phyloP scores from a whole-genome alignment of 768 basidiomycete genomes.

The Suillus variegatus region DNA sequence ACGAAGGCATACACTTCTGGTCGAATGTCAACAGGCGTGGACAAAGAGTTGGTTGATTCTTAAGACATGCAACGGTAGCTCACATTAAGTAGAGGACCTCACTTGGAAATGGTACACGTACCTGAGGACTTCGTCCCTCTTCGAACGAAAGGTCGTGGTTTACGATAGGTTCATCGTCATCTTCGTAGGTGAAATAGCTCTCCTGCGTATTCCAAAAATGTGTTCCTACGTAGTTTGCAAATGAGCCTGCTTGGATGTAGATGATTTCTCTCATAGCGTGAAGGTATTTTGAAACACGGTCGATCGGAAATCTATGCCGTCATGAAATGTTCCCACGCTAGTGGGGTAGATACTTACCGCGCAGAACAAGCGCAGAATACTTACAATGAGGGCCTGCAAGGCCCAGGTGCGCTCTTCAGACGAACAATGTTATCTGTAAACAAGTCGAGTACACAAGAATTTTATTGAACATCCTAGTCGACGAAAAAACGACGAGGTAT shows the following conservation, averaged over 20 bases:
- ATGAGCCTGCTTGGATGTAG: conserved; percentile 36
- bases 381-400: no score
- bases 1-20: conserved; percentile 49
- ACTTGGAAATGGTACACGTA: conserved; percentile 29
- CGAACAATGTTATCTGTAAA: no score
- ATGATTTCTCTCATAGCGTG: no score
- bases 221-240: conserved; percentile 69
- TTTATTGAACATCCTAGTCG: no score
- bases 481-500: no score
- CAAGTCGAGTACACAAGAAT: no score
- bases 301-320: no score
- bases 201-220: conserved; percentile 88
- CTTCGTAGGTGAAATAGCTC: conserved; percentile 57
- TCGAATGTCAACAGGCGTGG: conserved; percentile 72
- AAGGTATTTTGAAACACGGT: no score
- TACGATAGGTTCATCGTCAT: conserved; percentile 43
- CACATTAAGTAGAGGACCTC: background rate
- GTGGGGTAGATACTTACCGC: no score
- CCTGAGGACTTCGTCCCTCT: conserved; percentile 54
- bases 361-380: no score
- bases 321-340: no score
- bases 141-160: conserved; percentile 65
- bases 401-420: no score
- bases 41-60: conserved; percentile 45
- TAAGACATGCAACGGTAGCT: conserved; percentile 1